Base-by-base conservation (phyloP, 257 asterid species). In the Cordia subcordata region DNA sequence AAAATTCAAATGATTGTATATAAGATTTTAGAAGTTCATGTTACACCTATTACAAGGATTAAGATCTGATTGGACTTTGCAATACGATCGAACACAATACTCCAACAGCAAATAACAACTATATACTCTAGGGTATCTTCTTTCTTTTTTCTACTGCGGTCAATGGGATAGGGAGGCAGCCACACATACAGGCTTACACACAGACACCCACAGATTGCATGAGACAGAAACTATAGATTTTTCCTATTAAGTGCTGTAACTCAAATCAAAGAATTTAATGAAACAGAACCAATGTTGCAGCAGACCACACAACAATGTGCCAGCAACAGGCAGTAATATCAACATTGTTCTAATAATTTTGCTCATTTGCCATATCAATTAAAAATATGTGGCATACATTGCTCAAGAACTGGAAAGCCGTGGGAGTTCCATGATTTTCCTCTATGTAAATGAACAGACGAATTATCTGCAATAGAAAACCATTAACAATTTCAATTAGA, bases 371-470 rank as follows among this genome's bases (percentile, higher is more conserved):
- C 22, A 39, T 55, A 67, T 57, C 23, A 35, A 23, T 58, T 49
- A 60, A 70, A 70, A 65, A 74, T 45, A 66, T 33, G 72, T 64
- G 60, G 60, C 94, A 50, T 86, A 93, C 99, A 47, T 89, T 93
- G 82, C 94, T 83, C 80, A 93, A 56, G 74, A 89, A 93, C 83
- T 85, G 94, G 83, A 86, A 93, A 74, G 97, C 96, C 73, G 60
- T 66, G 67, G 74, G 73, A 54, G 74, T 63, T 64, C 99, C 99
- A 49, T 82, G 94, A 62, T 89, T 80, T 71, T 93, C 92, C 85
- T 93, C 77, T 71, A 89, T 77, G 78, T 84, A 77, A 69, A 69
- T 67, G 81, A 93, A 93, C 73, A 93, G 97, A 14, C 85, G 85
- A 66, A 89, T 86, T 44, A 84, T 79, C 99, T 93, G 97, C 66